Conservation (phyloP, 1,284 basidiomycete genomes). For the Ganoderma boninense region DNA sequence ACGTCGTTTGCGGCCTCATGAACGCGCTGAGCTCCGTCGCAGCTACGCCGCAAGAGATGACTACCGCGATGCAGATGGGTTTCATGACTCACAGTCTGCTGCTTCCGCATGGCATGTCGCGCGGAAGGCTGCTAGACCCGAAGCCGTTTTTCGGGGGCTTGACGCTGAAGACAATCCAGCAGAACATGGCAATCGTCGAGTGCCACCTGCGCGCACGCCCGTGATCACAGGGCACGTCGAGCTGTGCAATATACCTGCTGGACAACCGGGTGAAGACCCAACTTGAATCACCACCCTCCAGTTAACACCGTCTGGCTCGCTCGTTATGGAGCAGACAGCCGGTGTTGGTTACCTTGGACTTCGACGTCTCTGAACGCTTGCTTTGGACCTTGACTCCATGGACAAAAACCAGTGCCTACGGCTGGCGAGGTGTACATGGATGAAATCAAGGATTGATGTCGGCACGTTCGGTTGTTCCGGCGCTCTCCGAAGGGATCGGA, state of each 20-base stretch:
- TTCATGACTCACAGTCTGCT: not conserved
- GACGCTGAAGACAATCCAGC: conserved; percentile 16
- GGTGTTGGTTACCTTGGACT: not conserved
- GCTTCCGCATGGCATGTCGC: not conserved
- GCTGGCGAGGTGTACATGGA: no score
- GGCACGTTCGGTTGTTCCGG: no score
- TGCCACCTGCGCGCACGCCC: conserved; percentile 21
- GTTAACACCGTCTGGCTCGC: not conserved
- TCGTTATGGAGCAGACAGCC: not conserved
- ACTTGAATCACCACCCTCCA: not conserved
- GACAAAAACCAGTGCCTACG: conserved; percentile 9
- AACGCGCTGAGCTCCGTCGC: conserved; percentile 7
- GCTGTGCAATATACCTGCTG: not conserved
- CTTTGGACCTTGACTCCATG: conserved; percentile 6
- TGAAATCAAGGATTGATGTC: no score
- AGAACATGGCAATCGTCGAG: conserved; percentile 24
- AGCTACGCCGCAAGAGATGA: conserved; percentile 13
- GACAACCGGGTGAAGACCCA: not conserved
- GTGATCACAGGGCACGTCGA: conserved; percentile 10
- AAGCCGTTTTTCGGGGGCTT: conserved; percentile 28
- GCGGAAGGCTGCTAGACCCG: not conserved
- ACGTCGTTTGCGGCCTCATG: conserved; percentile 21
- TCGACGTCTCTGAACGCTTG: conserved; percentile 1
- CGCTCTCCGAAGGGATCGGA: no score
- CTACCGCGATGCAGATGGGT: conserved; percentile 9